Percentiles rank a stretch among this genome's conserved stretches.
Evolutionary conservation across 139 green algal species (phyloP).

Genomic region (Medakamo hakoo): DNA sequence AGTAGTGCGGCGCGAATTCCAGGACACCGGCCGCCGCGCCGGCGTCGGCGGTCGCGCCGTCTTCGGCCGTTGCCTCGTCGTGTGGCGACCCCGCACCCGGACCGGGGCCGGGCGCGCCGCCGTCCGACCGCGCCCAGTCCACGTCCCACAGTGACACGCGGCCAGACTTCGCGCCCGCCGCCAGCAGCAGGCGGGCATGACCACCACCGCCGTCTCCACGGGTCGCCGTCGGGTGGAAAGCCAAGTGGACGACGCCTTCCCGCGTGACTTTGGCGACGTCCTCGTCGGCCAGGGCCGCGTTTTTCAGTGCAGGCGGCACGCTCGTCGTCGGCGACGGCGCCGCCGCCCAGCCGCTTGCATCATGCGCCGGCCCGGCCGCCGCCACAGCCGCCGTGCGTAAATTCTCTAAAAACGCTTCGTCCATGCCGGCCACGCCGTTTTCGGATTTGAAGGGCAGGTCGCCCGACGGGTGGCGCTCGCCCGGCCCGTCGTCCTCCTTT

Average conservation of each 20-base stretch:
- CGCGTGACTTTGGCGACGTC: slow-evolving; percentile 13
- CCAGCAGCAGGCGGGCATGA: slow-evolving; percentile 23
- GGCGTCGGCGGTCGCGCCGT: background rate
- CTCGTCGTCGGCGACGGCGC: slow-evolving; percentile 26
- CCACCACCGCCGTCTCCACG: too few relatives aligned
- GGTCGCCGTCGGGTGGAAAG: slow-evolving; percentile 23
- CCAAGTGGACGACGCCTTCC: slow-evolving; percentile 25
- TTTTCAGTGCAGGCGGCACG: background rate
- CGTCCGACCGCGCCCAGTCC: slow-evolving; percentile 6
- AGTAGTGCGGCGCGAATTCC: slow-evolving; percentile 6
- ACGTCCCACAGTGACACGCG: slow-evolving; percentile 29
- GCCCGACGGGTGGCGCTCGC: background rate
- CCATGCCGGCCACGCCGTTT: slow-evolving; percentile 7
- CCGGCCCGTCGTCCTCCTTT: background rate
- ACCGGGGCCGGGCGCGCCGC: background rate
- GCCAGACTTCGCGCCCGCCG: slow-evolving; percentile 28
- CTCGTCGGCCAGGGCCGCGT: background rate
- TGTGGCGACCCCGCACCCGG: background rate
- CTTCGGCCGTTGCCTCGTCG: background rate
- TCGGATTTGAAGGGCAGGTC: slow-evolving; percentile 17
- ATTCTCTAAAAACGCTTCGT: slow-evolving; percentile 20
- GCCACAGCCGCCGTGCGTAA: background rate
- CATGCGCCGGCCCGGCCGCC: background rate
- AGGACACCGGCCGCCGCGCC: slow-evolving; percentile 17
- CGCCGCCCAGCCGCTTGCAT: slow-evolving; percentile 7